Evolutionary conservation across 169 alveolate genomes (phyloP).

Genomic region (Plasmodium billcollinsi): DNA sequence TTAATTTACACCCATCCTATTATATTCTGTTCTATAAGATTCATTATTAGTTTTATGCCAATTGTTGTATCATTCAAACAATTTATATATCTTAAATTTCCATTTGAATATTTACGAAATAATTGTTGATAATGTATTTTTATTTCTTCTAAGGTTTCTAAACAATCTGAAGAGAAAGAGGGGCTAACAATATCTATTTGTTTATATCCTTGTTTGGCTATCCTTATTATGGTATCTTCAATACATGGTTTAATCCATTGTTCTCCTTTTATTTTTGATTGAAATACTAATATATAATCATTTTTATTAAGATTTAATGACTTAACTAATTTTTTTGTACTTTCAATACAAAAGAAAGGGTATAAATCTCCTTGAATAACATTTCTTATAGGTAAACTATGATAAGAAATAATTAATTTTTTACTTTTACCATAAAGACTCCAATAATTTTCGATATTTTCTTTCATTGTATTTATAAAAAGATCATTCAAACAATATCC

Average conservation of each 20-base stretch:
- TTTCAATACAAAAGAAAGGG: conserved; percentile 75
- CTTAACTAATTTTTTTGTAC: conserved; percentile 50
- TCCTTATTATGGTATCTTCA: conserved; percentile 41
- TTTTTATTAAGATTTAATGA: conserved; percentile 40
- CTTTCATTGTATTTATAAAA: conserved; percentile 76
- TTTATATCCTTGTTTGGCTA: conserved; percentile 26
- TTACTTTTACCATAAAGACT: conserved; percentile 58
- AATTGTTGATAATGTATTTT: conserved; percentile 28
- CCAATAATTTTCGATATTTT: conserved; percentile 77
- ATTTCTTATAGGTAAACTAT: conserved; percentile 42
- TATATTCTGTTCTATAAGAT: conserved; percentile 43
- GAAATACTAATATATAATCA: conserved; percentile 60
- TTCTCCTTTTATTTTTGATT: conserved; percentile 58
- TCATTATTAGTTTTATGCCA: conserved; percentile 52
- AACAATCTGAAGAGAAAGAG: conserved; percentile 70
- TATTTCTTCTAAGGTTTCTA: conserved; percentile 67
- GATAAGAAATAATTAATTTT: conserved; percentile 68
- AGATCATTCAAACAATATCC: conserved; percentile 80
- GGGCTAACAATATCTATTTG: conserved; percentile 60
- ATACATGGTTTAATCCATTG: conserved; percentile 59
- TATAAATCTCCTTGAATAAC: conserved; percentile 66
- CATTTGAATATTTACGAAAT: conserved; percentile 41
- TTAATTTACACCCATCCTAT: conserved; percentile 27
- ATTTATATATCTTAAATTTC: conserved; percentile 40
- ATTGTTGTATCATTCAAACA: conserved; percentile 66